Conservation (phyloP, 208 protist species). For the Tritrichomonas musculus region DNA sequence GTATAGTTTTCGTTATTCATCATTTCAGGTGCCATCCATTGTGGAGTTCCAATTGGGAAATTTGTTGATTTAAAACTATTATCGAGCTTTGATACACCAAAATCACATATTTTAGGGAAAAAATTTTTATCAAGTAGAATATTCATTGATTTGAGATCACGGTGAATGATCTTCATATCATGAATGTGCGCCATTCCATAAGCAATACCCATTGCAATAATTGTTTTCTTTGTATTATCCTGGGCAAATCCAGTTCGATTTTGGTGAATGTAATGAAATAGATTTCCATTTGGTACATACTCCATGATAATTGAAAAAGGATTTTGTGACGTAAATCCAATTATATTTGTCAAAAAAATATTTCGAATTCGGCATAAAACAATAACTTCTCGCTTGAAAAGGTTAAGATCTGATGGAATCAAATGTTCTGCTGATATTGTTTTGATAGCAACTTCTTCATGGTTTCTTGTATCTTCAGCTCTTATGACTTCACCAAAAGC, state of each 20-base stretch:
- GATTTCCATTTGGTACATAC: neutral
- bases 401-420: too few relatives aligned
- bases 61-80: neutral
- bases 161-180: neutral
- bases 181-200: neutral
- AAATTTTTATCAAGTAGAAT: constrained; percentile 20
- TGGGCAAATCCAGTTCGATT: too few relatives aligned
- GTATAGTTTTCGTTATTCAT: neutral
- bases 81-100: neutral
- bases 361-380: neutral
- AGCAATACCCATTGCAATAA: constrained; percentile 10
- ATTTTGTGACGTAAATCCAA: neutral
- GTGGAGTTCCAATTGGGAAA: neutral
- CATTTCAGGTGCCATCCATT: constrained; percentile 37
- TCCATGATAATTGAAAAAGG: neutral
- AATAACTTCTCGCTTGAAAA: neutral
- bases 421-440: neutral
- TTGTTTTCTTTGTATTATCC: neutral
- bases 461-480: neutral
- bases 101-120: neutral
- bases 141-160: constrained; percentile 24
- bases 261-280: neutral
- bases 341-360: neutral
- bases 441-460: neutral
- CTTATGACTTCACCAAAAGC: neutral